These are phyloP conservation scores for Mallotus repandus DNA, from an alignment of 441 rosid species.

Conservation along the genomic window DNA sequence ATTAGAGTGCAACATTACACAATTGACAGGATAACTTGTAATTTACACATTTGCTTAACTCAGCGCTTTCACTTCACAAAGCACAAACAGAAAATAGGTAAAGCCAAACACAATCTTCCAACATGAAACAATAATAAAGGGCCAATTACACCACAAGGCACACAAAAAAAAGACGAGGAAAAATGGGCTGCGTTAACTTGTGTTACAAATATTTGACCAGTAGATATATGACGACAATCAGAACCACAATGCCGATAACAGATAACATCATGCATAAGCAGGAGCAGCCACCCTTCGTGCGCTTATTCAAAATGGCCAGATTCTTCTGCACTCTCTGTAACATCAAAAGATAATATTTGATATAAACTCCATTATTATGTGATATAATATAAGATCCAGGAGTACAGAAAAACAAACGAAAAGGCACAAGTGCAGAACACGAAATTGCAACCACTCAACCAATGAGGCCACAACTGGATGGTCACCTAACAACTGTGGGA, in stretches of 20 bases:
- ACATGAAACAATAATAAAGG: slow-evolving; percentile 17
- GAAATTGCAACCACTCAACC: no score
- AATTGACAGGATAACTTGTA: slow-evolving; percentile 1
- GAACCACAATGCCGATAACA: slow-evolving; percentile 68
- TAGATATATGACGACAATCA: slow-evolving; percentile 56
- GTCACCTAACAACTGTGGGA: no score
- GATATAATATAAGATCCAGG: neutral
- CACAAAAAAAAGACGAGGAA: slow-evolving; percentile 11
- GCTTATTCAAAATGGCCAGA: slow-evolving; percentile 87
- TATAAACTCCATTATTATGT: neutral
- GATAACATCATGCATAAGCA: slow-evolving; percentile 86
- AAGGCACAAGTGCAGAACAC: neutral
- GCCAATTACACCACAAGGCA: slow-evolving; percentile 24
- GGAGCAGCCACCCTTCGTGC: slow-evolving; percentile 81
- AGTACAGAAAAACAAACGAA: neutral
- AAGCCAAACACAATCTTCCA: slow-evolving; percentile 27
- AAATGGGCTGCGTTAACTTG: slow-evolving; percentile 4
- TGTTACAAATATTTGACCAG: slow-evolving; percentile 69
- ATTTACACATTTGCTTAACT: slow-evolving; percentile 21
- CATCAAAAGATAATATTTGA: neutral
- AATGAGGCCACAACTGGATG: no score
- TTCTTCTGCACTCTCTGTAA: slow-evolving; percentile 87
- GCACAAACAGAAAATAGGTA: slow-evolving; percentile 12
- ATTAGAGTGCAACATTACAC: neutral
- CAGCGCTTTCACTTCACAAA: slow-evolving; percentile 15